These are phyloP conservation scores for Metschnikowia amazonensis DNA, from an alignment of 805 yeast species.

Conservation along the genomic window DNA sequence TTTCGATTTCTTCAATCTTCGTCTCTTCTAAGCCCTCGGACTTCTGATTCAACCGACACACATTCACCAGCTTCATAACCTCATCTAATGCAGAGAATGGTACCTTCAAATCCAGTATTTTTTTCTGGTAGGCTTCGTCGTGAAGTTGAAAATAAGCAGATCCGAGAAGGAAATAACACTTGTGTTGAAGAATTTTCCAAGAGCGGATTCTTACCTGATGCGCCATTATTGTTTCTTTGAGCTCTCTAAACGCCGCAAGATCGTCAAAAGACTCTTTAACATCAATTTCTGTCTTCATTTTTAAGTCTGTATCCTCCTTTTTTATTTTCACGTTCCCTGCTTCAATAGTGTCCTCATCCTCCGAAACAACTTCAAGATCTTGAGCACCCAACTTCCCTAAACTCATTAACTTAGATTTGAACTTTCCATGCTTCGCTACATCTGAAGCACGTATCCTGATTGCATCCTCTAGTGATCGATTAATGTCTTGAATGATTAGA, in stretches of 20 bases:
- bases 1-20: background rate
- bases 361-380: conserved; percentile 9
- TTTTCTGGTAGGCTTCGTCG: conserved; percentile 31
- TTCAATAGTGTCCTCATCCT: background rate
- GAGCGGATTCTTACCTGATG: conserved; percentile 36
- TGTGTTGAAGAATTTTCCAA: conserved; percentile 64
- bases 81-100: conserved; percentile 5
- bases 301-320: background rate
- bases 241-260: conserved; percentile 7
- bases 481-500: conserved; percentile 23
- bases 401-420: conserved; percentile 3
- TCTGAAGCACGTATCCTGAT: conserved; percentile 1
- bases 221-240: conserved; percentile 25
- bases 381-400: conserved; percentile 22
- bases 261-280: conserved; percentile 5
- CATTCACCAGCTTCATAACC: conserved; percentile 3
- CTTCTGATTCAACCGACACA: background rate
- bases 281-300: background rate
- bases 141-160: conserved; percentile 61
- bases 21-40: background rate
- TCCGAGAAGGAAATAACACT: conserved; percentile 73
- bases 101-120: conserved; percentile 18
- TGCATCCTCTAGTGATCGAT: conserved; percentile 3
- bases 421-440: background rate
- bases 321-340: background rate